Conservation (phyloP, 2,329 filamentous ascomycete species). For the Neofusicoccum parvum region DNA sequence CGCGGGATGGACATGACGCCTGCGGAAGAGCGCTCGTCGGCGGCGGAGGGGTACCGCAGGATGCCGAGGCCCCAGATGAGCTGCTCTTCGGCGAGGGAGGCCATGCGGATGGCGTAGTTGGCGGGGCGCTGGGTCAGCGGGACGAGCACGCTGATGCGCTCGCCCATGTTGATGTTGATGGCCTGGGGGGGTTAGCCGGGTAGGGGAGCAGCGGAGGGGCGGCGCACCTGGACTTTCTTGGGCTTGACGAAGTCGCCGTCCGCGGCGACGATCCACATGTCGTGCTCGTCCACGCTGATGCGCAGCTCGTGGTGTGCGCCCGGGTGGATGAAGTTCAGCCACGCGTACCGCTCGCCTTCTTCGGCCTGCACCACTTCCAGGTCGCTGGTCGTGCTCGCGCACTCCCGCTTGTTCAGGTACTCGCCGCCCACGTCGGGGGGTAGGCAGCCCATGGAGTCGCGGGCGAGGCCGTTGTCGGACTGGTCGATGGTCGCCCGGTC, state of each 20-base stretch:
- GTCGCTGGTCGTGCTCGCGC: background rate
- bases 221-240: slow-evolving; percentile 52
- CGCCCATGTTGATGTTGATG: slow-evolving; percentile 54
- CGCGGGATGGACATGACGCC: slow-evolving; percentile 25
- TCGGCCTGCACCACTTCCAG: background rate
- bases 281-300: slow-evolving; percentile 56
- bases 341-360: background rate
- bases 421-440: background rate
- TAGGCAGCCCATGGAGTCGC: background rate
- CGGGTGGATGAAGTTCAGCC: slow-evolving; percentile 8
- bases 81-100: slow-evolving; percentile 54
- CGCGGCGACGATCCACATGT: slow-evolving; percentile 57
- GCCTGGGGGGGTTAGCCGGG: no score
- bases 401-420: background rate
- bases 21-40: background rate
- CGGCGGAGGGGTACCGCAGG: slow-evolving; percentile 43
- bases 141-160: slow-evolving; percentile 56
- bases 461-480: slow-evolving; percentile 26
- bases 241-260: slow-evolving; percentile 60
- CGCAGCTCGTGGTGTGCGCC: background rate
- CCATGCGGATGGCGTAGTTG: slow-evolving; percentile 58
- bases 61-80: slow-evolving; percentile 57
- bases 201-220: no score
- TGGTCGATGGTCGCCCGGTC: slow-evolving; percentile 46
- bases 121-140: slow-evolving; percentile 48